Evolutionary conservation across 371 early-diverging fungal genomes (phyloP), one percentile per base, ranked within the genome.

Genomic region (Fennellomyces sp.): DNA sequence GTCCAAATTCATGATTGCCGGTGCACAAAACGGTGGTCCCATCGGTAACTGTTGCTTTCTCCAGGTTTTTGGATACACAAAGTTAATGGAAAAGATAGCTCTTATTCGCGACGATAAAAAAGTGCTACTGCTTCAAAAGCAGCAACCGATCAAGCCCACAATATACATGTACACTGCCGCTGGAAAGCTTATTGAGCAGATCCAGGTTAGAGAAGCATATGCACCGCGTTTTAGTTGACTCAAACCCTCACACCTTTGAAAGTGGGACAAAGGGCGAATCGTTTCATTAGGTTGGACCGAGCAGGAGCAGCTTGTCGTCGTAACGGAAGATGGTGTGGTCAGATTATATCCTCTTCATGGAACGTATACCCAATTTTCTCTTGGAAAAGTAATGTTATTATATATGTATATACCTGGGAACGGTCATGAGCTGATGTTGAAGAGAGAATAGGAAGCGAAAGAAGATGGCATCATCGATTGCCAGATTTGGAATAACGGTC

Each of bases 201-300:
- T 96, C 39, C 91, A 93, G 78, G 93, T 91, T 68, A 35, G 60
- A 12, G 23, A 8, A 0, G 8, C 27, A 5, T 25, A 21, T 8
- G 13, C 49, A n/a, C n/a, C n/a, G n/a, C n/a, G n/a, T n/a, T n/a
- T n/a, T n/a, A n/a, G n/a, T n/a, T n/a, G n/a, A n/a, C n/a, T n/a
- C n/a, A n/a, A n/a, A n/a, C n/a, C n/a, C n/a, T n/a, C n/a, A n/a
- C n/a, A n/a, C n/a, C n/a, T n/a, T n/a, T n/a, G n/a, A n/a, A 25
- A 95, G 91, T 95, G 94, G 92, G 96, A 95, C 57, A 94, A 90
- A 66, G 91, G 91, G 27, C 86, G 88, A 2, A 91, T 98, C 56
- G 88, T 97, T 27, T 87, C 84, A 3, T 85, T 98, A 77, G 92
- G 94, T 33, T 98, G 97, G 97, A 92, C 92, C 21, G 84, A 83